Percentiles rank a stretch among this genome's conserved stretches.
Evolutionary conservation across 1,284 basidiomycete genomes (phyloP).

Genomic region (Chalciporus piperatoides): DNA sequence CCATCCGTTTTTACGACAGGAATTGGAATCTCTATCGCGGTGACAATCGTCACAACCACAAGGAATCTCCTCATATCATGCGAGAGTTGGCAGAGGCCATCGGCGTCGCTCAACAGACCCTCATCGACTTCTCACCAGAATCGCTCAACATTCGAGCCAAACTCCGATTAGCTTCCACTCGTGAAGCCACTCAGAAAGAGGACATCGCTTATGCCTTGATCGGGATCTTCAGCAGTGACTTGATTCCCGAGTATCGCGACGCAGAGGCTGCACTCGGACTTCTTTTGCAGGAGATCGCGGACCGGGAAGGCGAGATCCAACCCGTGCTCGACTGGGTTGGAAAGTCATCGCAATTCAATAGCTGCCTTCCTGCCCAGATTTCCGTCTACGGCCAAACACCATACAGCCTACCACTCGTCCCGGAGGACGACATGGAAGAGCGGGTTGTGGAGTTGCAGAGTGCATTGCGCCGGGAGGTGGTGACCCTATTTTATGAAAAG

Average conservation of each 20-base stretch:
- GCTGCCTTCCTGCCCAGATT: background rate
- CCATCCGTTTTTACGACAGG: constrained; percentile 1
- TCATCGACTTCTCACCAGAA: background rate
- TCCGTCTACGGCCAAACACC: background rate
- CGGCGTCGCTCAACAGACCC: background rate
- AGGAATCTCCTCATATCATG: constrained; percentile 1
- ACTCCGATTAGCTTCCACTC: background rate
- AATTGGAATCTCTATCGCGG: constrained; percentile 2
- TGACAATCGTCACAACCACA: background rate
- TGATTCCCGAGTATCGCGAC: constrained; percentile 1
- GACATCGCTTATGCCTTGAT: constrained; percentile 5
- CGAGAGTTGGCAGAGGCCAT: constrained; percentile 1
- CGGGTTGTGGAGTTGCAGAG: background rate
- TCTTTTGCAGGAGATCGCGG: background rate
- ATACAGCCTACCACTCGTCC: background rate
- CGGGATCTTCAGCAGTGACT: background rate
- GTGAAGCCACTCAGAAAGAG: background rate
- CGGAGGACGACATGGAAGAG: background rate
- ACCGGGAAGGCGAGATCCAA: background rate
- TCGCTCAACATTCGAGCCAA: constrained; percentile 1
- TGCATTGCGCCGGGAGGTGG: background rate
- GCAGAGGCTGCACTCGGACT: background rate
- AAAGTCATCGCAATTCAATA: constrained; percentile 4
- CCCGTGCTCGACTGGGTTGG: constrained; percentile 5
- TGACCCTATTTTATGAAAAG: background rate